Conservation (phyloP, 2,329 filamentous ascomycete species). For the Ceratocystis harringtonii region DNA sequence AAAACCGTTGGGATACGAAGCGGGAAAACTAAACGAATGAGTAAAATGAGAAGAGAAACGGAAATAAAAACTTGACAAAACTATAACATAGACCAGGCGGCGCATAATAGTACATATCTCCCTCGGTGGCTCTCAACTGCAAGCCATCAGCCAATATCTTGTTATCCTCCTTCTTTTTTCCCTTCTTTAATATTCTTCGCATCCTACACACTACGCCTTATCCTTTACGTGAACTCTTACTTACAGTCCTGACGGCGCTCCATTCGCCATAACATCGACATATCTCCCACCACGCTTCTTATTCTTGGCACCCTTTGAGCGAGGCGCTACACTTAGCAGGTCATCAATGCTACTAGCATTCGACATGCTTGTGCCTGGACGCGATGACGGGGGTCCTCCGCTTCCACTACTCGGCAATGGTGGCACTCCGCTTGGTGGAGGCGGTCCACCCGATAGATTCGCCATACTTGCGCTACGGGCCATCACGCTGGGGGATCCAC, state of each 20-base stretch:
- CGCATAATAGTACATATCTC: neutral
- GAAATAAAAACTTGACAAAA: neutral
- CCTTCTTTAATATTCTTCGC: neutral
- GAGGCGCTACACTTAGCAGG: slow-evolving; percentile 59
- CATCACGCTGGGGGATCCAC: slow-evolving; percentile 12
- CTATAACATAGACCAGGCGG: neutral
- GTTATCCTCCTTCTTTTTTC: neutral
- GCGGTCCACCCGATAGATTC: neutral
- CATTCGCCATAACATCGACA: slow-evolving; percentile 85
- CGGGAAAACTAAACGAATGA: neutral
- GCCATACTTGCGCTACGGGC: slow-evolving; percentile 14
- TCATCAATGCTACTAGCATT: slow-evolving; percentile 94
- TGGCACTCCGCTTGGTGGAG: slow-evolving; percentile 24
- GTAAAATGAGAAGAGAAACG: neutral
- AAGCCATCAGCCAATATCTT: too few relatives aligned
- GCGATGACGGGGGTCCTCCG: slow-evolving; percentile 36
- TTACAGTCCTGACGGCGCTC: neutral
- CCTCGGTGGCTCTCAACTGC: too few relatives aligned
- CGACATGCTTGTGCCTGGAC: slow-evolving; percentile 69
- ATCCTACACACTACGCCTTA: neutral
- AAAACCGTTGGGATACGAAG: too few relatives aligned
- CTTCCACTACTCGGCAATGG: neutral
- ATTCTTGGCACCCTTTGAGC: slow-evolving; percentile 51
- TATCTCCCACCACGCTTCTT: slow-evolving; percentile 75
- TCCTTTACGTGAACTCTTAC: neutral